Conservation (phyloP, 176 grass and related monocot genomes). For the Oryza glaberrima region DNA sequence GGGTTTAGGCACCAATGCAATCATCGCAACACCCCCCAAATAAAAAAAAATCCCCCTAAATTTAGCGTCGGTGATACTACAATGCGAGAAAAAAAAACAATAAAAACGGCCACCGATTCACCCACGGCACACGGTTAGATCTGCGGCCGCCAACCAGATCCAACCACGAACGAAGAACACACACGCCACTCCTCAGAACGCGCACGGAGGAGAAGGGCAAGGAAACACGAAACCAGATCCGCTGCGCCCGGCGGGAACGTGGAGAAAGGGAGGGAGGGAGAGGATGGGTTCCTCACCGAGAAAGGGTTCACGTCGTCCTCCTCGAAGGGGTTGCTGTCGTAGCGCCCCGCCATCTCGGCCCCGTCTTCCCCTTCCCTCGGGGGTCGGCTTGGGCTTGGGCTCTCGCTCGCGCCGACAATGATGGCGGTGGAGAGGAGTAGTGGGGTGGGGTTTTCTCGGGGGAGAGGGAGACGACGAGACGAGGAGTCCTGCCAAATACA, state of each 20-base stretch:
- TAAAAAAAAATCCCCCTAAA: neutral
- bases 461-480: constrained; percentile 9
- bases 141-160: constrained; percentile 33
- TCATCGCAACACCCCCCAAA: neutral
- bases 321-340: constrained; percentile 93
- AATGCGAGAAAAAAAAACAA: neutral
- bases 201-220: neutral
- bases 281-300: constrained; percentile 59
- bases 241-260: constrained; percentile 19
- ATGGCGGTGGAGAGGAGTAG: constrained; percentile 30
- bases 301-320: constrained; percentile 98
- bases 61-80: neutral
- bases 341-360: constrained; percentile 65
- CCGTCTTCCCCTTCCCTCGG: neutral
- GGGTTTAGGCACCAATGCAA: constrained; percentile 30
- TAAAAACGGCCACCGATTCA: neutral
- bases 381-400: neutral
- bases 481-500: constrained; percentile 11
- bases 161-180: constrained; percentile 8
- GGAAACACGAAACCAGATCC: constrained; percentile 31
- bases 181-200: neutral
- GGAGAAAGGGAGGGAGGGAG: neutral
- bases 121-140: constrained; percentile 29
- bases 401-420: constrained; percentile 39
- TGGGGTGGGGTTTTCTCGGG: neutral